A percentile compares a stretch with the other conserved stretches of the same genome.
These are phyloP conservation scores for Trichoderma citrinoviride DNA, from an alignment of 2,329 filamentous ascomycete genomes.

Conservation along the genomic window DNA sequence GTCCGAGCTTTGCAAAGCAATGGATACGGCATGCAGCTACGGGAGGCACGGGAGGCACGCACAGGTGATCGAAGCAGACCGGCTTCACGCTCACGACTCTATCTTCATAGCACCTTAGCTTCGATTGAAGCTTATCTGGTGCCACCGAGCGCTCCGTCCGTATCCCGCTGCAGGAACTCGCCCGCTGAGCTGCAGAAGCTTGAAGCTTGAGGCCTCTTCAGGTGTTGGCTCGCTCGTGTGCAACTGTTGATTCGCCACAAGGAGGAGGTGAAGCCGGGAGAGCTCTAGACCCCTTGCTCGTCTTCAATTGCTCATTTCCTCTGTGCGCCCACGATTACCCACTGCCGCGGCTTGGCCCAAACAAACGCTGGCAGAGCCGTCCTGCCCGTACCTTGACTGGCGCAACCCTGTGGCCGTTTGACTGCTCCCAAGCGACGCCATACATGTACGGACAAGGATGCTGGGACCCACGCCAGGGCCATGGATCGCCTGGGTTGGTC, in stretches of 20 bases:
- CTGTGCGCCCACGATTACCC: slow-evolving; percentile 13
- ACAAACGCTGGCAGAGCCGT: slow-evolving; percentile 8
- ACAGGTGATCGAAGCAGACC: not conserved
- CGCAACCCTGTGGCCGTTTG: slow-evolving; percentile 12
- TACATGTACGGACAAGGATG: not conserved
- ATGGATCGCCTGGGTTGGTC: not conserved
- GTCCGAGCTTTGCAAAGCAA: not conserved
- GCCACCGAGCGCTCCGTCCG: not conserved
- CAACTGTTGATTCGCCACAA: not conserved
- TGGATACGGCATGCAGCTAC: not conserved
- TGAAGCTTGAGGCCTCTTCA: slow-evolving; percentile 4
- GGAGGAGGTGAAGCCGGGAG: not conserved
- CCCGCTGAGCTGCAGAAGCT: not conserved
- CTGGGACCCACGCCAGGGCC: slow-evolving; percentile 9
- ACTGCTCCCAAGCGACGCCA: slow-evolving; percentile 7
- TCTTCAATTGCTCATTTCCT: slow-evolving; percentile 18
- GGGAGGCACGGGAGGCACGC: not conserved
- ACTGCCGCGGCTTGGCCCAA: slow-evolving; percentile 7
- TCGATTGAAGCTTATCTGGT: not conserved
- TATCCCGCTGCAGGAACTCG: not conserved
- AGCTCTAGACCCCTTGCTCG: not conserved
- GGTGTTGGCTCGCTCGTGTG: not conserved
- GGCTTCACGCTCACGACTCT: not conserved
- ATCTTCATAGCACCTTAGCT: not conserved
- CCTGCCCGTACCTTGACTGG: not conserved